Percentiles rank a stretch among this genome's conserved stretches.
Conservation (phyloP, 1,284 basidiomycete genomes). For the Cronartium ribicola region DNA sequence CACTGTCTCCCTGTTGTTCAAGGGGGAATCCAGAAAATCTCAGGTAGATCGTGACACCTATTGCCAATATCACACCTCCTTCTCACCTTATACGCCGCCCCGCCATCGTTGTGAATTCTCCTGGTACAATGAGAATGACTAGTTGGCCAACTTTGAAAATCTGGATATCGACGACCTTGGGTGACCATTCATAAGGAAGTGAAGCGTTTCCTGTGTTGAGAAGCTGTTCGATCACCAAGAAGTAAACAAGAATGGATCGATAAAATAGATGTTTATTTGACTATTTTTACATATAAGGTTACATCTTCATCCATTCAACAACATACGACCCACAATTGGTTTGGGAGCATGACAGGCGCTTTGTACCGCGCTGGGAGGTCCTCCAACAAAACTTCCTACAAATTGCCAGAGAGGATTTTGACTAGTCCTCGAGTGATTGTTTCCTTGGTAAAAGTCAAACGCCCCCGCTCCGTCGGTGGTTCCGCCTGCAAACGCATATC, state of each 20-base stretch:
- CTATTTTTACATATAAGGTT: too few relatives aligned
- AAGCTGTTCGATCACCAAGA: neutral
- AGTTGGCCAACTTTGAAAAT: conserved; percentile 73
- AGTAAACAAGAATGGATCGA: neutral
- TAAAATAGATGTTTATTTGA: neutral
- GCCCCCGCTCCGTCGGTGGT: conserved; percentile 76
- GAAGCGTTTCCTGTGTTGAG: conserved; percentile 48
- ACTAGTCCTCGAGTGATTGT: conserved; percentile 58
- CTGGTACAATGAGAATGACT: conserved; percentile 71
- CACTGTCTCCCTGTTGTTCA: conserved; percentile 58
- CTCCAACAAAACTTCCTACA: conserved; percentile 63
- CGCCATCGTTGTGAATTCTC: conserved; percentile 62
- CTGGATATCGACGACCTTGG: conserved; percentile 70
- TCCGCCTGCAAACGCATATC: conserved; percentile 69
- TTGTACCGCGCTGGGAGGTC: conserved; percentile 61
- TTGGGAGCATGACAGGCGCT: conserved; percentile 72
- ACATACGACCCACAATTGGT: conserved; percentile 62
- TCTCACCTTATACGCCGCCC: conserved; percentile 56
- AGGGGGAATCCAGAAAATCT: neutral
- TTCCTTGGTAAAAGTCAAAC: conserved; percentile 73
- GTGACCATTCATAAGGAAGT: conserved; percentile 69
- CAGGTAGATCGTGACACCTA: conserved; percentile 5
- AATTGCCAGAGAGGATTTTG: conserved; percentile 78
- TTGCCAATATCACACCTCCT: neutral
- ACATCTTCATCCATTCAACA: neutral